Evolutionary conservation across 495 filamentous ascomycete genomes (phyloP).

Genomic region (Elasticomyces elasticus): DNA sequence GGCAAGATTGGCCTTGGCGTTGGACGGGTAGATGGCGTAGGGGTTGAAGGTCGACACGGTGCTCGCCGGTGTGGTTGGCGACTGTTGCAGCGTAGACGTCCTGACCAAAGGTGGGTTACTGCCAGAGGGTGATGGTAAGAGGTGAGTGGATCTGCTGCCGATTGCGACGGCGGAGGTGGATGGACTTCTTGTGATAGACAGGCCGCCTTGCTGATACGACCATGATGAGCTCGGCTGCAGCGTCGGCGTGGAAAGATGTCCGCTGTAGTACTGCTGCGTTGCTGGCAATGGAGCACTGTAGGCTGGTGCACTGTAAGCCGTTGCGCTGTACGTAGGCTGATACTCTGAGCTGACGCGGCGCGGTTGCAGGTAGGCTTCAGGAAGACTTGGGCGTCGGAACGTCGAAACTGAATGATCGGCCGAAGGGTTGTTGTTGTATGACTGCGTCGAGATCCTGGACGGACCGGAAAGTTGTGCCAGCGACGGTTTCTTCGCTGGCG

Average conservation of each 20-base stretch:
- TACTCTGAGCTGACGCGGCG: slow-evolving; percentile 23
- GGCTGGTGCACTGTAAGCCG: background rate
- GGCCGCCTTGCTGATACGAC: slow-evolving; percentile 34
- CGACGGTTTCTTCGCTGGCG: slow-evolving; percentile 39
- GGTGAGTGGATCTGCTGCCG: slow-evolving; percentile 27
- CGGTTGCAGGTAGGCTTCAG: slow-evolving; percentile 21
- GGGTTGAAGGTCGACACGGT: slow-evolving; percentile 55
- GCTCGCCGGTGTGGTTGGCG: slow-evolving; percentile 34
- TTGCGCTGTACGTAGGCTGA: background rate
- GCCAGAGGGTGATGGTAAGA: slow-evolving; percentile 37
- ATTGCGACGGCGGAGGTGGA: slow-evolving; percentile 30
- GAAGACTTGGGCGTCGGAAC: slow-evolving; percentile 17
- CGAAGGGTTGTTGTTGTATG: slow-evolving; percentile 32
- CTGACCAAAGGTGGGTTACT: slow-evolving; percentile 64
- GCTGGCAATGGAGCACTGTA: slow-evolving; percentile 4
- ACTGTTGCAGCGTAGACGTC: slow-evolving; percentile 68
- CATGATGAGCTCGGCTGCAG: slow-evolving; percentile 9
- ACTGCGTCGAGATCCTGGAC: slow-evolving; percentile 29
- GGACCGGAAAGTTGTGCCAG: slow-evolving; percentile 36
- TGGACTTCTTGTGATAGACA: slow-evolving; percentile 26
- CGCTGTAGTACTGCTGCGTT: slow-evolving; percentile 14
- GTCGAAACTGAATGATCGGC: slow-evolving; percentile 25
- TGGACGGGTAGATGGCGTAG: slow-evolving; percentile 67
- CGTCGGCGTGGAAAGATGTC: slow-evolving; percentile 5
- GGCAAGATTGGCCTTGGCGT: slow-evolving; percentile 66